A percentile compares a stretch with the other conserved stretches of the same genome.
Evolutionary conservation across 108 stramenopile species (phyloP).

Genomic region (Pinguiococcus pyrenoidosus): DNA sequence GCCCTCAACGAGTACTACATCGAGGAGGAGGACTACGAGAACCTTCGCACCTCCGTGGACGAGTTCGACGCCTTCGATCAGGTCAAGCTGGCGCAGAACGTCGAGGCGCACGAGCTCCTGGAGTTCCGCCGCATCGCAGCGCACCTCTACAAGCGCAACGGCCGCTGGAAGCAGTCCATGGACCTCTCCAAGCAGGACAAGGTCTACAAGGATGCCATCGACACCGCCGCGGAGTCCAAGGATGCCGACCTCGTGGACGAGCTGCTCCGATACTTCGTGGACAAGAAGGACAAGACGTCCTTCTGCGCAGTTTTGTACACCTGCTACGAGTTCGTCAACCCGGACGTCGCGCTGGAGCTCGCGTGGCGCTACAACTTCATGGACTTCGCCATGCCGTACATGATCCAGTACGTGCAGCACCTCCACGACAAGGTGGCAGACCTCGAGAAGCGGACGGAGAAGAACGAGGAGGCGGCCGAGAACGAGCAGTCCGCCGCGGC

Average conservation of each 20-base stretch:
- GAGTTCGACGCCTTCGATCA: slow-evolving; percentile 97
- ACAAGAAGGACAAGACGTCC: slow-evolving; percentile 88
- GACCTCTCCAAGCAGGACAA: slow-evolving; percentile 89
- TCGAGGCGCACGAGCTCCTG: slow-evolving; percentile 93
- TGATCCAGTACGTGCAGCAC: slow-evolving; percentile 89
- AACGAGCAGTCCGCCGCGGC: slow-evolving; percentile 43
- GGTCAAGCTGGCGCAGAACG: slow-evolving; percentile 84
- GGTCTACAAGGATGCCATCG: slow-evolving; percentile 99
- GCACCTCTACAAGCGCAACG: slow-evolving; percentile 93
- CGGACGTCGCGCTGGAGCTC: slow-evolving; percentile 93
- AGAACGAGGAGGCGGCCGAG: slow-evolving; percentile 48
- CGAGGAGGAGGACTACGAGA: slow-evolving; percentile 95
- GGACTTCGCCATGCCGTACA: slow-evolving; percentile 94
- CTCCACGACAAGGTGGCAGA: slow-evolving; percentile 61
- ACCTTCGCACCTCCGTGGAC: slow-evolving; percentile 81
- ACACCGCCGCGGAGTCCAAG: slow-evolving; percentile 88
- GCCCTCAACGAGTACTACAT: slow-evolving; percentile 93
- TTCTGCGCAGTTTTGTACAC: slow-evolving; percentile 92
- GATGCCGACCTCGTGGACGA: slow-evolving; percentile 80
- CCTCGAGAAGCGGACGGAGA: slow-evolving; percentile 79
- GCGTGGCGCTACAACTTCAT: slow-evolving; percentile 92
- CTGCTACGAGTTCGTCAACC: slow-evolving; percentile 82
- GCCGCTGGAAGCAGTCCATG: slow-evolving; percentile 86
- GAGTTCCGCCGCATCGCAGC: slow-evolving; percentile 98
- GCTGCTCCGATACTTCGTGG: slow-evolving; percentile 93